phyloP scores from a whole-genome alignment of 2,329 filamentous ascomycete genomes.

The Clarireedia homoeocarpa region DNA sequence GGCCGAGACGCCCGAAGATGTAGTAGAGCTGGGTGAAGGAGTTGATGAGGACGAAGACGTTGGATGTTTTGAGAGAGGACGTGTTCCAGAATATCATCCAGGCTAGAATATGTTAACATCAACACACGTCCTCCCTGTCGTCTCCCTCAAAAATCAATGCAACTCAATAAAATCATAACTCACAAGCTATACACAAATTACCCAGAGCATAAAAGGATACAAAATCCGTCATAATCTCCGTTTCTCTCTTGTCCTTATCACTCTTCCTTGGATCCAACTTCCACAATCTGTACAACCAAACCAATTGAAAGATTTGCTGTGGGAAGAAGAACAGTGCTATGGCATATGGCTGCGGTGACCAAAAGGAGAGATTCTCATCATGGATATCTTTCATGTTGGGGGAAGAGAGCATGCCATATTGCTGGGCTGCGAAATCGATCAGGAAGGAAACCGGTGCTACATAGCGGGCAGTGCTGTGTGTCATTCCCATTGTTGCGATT shows the following conservation, averaged over 20 bases:
- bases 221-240: conserved; percentile 43
- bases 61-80: conserved; percentile 39
- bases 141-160: background rate
- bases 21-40: conserved; percentile 47
- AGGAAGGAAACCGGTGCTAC: conserved; percentile 46
- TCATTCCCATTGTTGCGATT: conserved; percentile 39
- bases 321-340: conserved; percentile 55
- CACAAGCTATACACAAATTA: conserved; percentile 51
- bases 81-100: conserved; percentile 59
- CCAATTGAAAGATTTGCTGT: conserved; percentile 50
- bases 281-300: conserved; percentile 49
- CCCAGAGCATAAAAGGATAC: conserved; percentile 48
- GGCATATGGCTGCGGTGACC: conserved; percentile 49
- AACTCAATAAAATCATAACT: conserved; percentile 18
- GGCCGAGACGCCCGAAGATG: conserved; percentile 38
- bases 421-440: conserved; percentile 50
- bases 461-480: conserved; percentile 44
- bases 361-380: conserved; percentile 50
- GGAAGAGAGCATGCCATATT: conserved; percentile 48
- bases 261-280: conserved; percentile 36
- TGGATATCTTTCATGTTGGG: conserved; percentile 55
- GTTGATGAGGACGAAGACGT: conserved; percentile 50
- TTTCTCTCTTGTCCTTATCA: conserved; percentile 32
- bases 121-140: background rate
- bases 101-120: conserved; percentile 24